Conservation (phyloP, 768 basidiomycete species). For the Podaxis sp. region DNA sequence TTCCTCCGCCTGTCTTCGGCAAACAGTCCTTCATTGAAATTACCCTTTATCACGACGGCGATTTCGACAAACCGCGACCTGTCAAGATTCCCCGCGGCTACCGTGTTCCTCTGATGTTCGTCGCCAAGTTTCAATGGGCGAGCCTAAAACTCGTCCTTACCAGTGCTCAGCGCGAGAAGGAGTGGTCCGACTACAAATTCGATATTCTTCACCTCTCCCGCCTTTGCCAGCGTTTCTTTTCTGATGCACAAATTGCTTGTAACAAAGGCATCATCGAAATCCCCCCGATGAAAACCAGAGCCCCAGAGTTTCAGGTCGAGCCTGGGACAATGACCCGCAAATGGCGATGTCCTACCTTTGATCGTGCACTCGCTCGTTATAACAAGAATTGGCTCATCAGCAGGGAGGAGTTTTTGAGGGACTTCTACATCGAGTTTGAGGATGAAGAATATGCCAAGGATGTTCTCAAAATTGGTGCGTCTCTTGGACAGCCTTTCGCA, state of each 20-base stretch:
- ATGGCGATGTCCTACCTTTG: constrained; percentile 38
- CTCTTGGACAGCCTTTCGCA: neutral
- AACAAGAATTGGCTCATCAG: constrained; percentile 38
- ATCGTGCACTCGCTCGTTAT: constrained; percentile 38
- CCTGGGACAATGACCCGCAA: constrained; percentile 10
- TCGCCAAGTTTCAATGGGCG: constrained; percentile 41
- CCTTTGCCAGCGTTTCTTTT: constrained; percentile 31
- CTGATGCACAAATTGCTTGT: constrained; percentile 24
- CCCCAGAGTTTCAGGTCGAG: neutral
- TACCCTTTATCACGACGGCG: constrained; percentile 15
- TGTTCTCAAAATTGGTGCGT: constrained; percentile 33
- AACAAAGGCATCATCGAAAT: neutral
- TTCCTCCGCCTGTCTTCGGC: constrained; percentile 26
- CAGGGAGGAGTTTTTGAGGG: constrained; percentile 30
- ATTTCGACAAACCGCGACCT: constrained; percentile 7
- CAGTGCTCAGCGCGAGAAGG: constrained; percentile 25
- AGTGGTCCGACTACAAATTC: constrained; percentile 38
- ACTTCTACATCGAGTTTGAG: constrained; percentile 36
- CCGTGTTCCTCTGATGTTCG: constrained; percentile 40
- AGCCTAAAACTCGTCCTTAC: constrained; percentile 35
- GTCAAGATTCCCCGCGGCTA: constrained; percentile 30
- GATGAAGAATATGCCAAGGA: constrained; percentile 37
- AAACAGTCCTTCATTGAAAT: constrained; percentile 14
- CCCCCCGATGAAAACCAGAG: constrained; percentile 1
- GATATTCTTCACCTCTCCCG: constrained; percentile 40